Base-by-base conservation (phyloP, 1,284 basidiomycete species). In the Salmacisia buchloeana region DNA sequence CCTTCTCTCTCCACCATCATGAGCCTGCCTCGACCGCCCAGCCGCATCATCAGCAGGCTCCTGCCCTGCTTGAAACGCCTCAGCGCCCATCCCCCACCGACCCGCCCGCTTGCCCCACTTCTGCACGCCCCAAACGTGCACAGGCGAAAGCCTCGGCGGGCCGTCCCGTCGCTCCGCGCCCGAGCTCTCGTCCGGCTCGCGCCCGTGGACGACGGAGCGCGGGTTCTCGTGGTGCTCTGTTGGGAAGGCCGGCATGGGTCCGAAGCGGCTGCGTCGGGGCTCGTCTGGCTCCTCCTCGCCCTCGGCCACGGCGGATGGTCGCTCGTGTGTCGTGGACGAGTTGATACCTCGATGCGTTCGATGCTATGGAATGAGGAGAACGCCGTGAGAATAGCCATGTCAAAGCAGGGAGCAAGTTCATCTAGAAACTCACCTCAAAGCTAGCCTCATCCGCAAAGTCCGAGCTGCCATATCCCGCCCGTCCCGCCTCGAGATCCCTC, bases 101-200 rank as follows among this genome's bases (percentile, higher is more conserved):
- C 83, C 83, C 0, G 82, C 82, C 38, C 80, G 81, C 56, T 77
- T 72, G 0, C 83, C 83, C 84, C 84, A 85, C 64, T 84, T 83
- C 49, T 83, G 85, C 7, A 74, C 69, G 2, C 72, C 74, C 74
- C 74, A 75, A 1, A 74, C 61, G 46, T 75, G 72, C 27, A 63
- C 66, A 27, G 69, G 69, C 23, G 63, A 63, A 15, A 76, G 45
- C 41, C 67, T 65, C 1, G 74, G 74, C 18, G 72, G 71, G 0
- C 72, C 72, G 10, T 67, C 59, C 31, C 65, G 60, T 12, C 66
- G 35, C 34, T 35, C 61, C 15, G 38, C 36, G 23, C 36, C 38
- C 38, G 10, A 35, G 29, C 3, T 31, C 23, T n/a, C 34, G 13
- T 45, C 41, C 33, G 39, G 7, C 21, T 34, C 38, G 13, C 52